Evolutionary conservation across 768 basidiomycete genomes (phyloP), one percentile per base, ranked within the genome.

Genomic region (Agrocybe chaxingu): DNA sequence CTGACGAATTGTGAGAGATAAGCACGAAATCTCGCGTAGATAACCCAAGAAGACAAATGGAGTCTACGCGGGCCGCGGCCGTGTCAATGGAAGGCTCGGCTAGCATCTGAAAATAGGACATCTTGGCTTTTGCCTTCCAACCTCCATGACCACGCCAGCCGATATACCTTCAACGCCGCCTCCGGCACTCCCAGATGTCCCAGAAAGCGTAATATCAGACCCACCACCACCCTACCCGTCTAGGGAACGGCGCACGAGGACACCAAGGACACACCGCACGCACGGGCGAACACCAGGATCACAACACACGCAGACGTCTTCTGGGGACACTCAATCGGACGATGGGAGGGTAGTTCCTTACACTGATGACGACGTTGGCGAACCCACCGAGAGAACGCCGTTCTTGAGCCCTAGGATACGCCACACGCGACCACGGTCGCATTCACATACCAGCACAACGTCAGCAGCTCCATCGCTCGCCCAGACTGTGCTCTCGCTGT

Each of bases 191-290:
- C 38, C 40, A 36, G 57, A 60, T 19, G 30, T 52, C 10, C 48
- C 40, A 13, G 62, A 58, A 36, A 13, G 42, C 7, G 50, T 40
- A 29, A 60, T 65, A 31, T 42, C 58, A 13, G 86, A 89, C 56
- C 87, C 87, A 3, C 87, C 87, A 8, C 87, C 87, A 0, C 87
- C 87, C 1, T 89, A 89, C 64, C 86, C 85, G 35, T 67, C 71
- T 3, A 62, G 67, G 39, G 65, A 75, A 51, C 71, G 80, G 16
- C 76, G 78, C 34, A 48, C 66, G 6, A 66, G 75, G 46, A 51
- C 68, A 40, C 56, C 62, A 35, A 44, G 50, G 40, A 35, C 51
- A 24, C 24, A 24, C 24, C 24, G 24, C 24, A 24, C 48, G 40
- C 57, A 63, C 44, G 35, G 24, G 4, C 60, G 54, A 12, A 53